A percentile compares a stretch with the other conserved stretches of the same genome.
Conservation (phyloP, 164 flowering plant species). For the Santalum album region DNA sequence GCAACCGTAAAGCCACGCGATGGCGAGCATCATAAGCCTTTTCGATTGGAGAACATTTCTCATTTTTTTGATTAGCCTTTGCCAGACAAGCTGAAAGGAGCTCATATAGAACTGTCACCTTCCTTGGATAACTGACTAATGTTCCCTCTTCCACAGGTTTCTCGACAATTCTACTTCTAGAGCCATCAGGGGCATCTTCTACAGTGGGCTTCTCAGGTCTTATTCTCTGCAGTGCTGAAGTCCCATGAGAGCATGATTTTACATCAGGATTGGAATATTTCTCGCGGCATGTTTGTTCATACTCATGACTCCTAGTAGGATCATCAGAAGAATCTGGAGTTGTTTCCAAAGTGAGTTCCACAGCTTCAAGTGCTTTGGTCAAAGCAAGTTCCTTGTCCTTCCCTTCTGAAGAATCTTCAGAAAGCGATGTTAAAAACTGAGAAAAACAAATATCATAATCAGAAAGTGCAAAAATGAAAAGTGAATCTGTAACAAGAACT, state of each 20-base stretch:
- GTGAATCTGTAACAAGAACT: not conserved
- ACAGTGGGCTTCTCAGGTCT: not conserved
- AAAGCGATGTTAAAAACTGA: constrained; percentile 70
- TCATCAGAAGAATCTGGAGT: constrained; percentile 22
- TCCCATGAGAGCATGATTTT: constrained; percentile 21
- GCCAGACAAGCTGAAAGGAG: constrained; percentile 95
- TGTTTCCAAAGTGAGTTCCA: constrained; percentile 46
- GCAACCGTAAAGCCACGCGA: constrained; percentile 79
- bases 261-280: constrained; percentile 27
- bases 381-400: constrained; percentile 59
- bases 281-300: constrained; percentile 49
- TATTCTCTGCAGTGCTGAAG: not conserved
- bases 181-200: constrained; percentile 2
- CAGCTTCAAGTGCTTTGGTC: constrained; percentile 62
- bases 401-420: constrained; percentile 62
- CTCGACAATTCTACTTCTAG: constrained; percentile 22
- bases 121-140: constrained; percentile 50
- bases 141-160: constrained; percentile 46
- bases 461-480: not conserved
- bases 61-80: constrained; percentile 34
- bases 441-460: constrained; percentile 2
- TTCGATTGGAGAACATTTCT: constrained; percentile 34
- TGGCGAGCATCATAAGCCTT: constrained; percentile 97
- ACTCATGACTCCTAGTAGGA: constrained; percentile 36
- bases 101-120: constrained; percentile 70